Base-by-base conservation (phyloP, 2,329 filamentous ascomycete species). In the Aspergillus unguis region DNA sequence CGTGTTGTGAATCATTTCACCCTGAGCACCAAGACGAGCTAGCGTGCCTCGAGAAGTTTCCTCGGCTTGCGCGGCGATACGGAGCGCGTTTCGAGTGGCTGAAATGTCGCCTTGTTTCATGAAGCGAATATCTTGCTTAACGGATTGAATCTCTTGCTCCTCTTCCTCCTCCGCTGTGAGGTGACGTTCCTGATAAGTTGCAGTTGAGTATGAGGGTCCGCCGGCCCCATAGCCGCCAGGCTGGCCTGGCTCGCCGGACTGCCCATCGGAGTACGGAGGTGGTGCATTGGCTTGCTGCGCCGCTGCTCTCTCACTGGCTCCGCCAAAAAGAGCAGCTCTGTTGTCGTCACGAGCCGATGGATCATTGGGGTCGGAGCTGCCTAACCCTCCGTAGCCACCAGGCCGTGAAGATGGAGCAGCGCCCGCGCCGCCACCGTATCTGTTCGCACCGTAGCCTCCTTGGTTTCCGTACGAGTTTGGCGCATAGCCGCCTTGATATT, bases 121-220 rank as follows among this genome's bases (percentile, higher is more conserved):
- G 59, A 85, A 84, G 11, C 81, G 80, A 60, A 91, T 90, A 64
- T 95, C 82, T 60, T 85, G 79, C 69, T 90, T 90, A 17, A 86
- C 84, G 0, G 84, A 83, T 54, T 85, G 78, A 9, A 92, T 82
- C 55, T 88, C 84, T 67, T 88, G 83, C 57, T 89, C 85, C 63
- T 87, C 85, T 59, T 94, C 85, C 58, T 86, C 75, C 81, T 96
- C 90, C 1, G 85, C 90, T 0, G 90, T 95, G 59, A 96, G 75
- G 69, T 95, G 84, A 44, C 89, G 83, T 54, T 88, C 81, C 52
- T 86, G 85, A 48, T 88, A 84, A 5, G 75, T 67, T 25, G 65
- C 59, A 42, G 66, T 65, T 55, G 65, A 66, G 55, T 70, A 70
- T 45, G 71, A 70, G 46, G 62, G 66, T 57, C 65, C 71, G 32